Base-by-base conservation (phyloP, 805 yeast species). In the Yarrowia osloensis region DNA sequence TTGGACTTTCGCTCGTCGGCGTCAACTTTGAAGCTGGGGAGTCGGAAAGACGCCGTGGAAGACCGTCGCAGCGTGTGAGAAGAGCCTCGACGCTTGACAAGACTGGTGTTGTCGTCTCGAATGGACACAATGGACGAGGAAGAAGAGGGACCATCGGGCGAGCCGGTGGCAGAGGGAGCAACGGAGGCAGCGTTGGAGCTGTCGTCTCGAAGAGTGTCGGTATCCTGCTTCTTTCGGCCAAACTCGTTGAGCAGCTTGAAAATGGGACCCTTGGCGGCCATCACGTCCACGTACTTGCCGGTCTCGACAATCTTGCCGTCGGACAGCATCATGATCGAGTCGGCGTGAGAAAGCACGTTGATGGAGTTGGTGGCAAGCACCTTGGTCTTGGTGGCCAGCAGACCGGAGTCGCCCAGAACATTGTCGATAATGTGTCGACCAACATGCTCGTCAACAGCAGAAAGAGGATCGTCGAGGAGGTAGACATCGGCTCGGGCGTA, bases 361-460 rank as follows among this genome's bases (percentile, higher is more conserved):
- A 94, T 88, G 67, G 90, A 88, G 79, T 93, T 93, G 11, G 98
- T 93, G 17, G 97, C 93, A 74, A 93, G 81, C 37, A 93, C 80
- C 71, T 86, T 88, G 70, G 95, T 85, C 77, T 91, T 91, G 31
- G 89, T 74, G 47, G 85, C 84, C 71, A 93, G 80, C 70, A 93
- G 80, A 69, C 98, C 98, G 35, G 84, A 78, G 17, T 91, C 86
- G 22, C 97, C 96, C 67, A 93, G 81, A 22, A 93, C 97, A 73
- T 85, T 80, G 52, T 85, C 82, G 83, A 90, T 85, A 63, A 90
- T 88, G 72, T 87, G 91, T 67, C 84, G 84, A n/a, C 95, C 96
- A 52, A 90, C 96, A 72, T 90, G 86, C 35, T 94, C 91, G 76
- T 90, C 96, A 8, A 90, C 96, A 5, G 96, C 96, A 78, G 90